Conservation (phyloP, 2,329 filamentous ascomycete species). For the Periconia sp. region DNA sequence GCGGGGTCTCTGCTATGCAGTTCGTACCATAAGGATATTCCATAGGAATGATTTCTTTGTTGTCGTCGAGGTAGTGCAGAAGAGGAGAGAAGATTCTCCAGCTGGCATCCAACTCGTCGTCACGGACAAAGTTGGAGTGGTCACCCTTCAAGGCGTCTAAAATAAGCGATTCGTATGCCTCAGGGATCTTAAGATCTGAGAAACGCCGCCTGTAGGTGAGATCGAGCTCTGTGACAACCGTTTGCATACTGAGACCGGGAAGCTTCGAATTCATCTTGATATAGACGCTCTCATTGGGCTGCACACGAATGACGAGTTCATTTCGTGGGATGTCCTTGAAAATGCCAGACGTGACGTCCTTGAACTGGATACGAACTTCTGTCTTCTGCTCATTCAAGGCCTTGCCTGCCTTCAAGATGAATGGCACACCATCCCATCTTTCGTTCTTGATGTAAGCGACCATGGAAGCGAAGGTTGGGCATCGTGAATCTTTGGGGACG, state of each 20-base stretch:
- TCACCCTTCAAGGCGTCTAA: conserved; percentile 97
- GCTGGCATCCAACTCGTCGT: conserved; percentile 83
- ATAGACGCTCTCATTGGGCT: conserved; percentile 99
- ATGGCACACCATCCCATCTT: conserved; percentile 97
- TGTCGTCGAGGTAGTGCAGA: conserved; percentile 96
- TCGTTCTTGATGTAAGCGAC: conserved; percentile 99
- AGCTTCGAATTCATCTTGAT: conserved; percentile 99
- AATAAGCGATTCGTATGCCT: conserved; percentile 97
- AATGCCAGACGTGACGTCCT: conserved; percentile 98
- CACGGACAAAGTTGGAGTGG: conserved; percentile 85
- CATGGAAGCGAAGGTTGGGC: conserved; percentile 96
- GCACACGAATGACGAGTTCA: conserved; percentile 98
- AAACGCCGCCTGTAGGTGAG: conserved; percentile 97
- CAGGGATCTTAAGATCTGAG: conserved; percentile 98
- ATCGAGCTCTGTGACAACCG: conserved; percentile 96
- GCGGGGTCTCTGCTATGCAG: conserved; percentile 13
- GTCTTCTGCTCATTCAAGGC: conserved; percentile 99
- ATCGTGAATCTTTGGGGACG: conserved; percentile 94
- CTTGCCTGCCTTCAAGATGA: conserved; percentile 99
- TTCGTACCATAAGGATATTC: conserved; percentile 95
- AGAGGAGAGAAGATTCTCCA: conserved; percentile 99
- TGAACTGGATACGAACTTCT: conserved; percentile 98
- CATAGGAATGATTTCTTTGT: conserved; percentile 99
- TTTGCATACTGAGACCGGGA: conserved; percentile 98
- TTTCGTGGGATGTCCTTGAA: conserved; percentile 99